Evolutionary conservation across 371 early-diverging fungal species (phyloP).

Genomic region (Batkoa obscura): DNA sequence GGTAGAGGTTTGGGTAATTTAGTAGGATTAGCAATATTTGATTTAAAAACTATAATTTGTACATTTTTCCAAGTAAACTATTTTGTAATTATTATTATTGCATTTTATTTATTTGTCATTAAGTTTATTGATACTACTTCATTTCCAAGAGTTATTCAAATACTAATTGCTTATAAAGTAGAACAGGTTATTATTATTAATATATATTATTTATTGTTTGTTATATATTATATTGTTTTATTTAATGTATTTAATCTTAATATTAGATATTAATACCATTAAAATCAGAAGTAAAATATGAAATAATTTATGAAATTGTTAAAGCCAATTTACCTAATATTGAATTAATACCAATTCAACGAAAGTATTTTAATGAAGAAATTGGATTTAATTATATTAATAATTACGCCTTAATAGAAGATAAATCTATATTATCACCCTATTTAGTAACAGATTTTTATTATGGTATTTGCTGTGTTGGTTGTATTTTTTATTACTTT

Average conservation of each 20-base stretch:
- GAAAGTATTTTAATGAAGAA: constrained; percentile 35
- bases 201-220: neutral
- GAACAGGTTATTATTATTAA: neutral
- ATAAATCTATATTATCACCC: constrained; percentile 15
- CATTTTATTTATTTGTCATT: neutral
- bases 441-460: constrained; percentile 24
- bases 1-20: neutral
- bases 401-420: constrained; percentile 24
- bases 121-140: constrained; percentile 3
- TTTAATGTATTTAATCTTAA: too few species aligned
- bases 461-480: constrained; percentile 14
- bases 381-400: constrained; percentile 25
- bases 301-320: constrained; percentile 15
- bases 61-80: neutral
- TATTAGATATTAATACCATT: constrained; percentile 7
- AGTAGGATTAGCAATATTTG: constrained; percentile 2
- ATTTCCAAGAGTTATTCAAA: constrained; percentile 1
- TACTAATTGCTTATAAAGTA: neutral
- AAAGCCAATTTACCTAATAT: constrained; percentile 19
- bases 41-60: neutral
- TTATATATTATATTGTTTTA: too few species aligned
- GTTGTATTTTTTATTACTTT: constrained; percentile 21
- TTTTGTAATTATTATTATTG: too few species aligned
- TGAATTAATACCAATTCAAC: constrained; percentile 21
- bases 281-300: constrained; percentile 19